Conservation (phyloP, 257 asterid species). For the Primulina eburnea region DNA sequence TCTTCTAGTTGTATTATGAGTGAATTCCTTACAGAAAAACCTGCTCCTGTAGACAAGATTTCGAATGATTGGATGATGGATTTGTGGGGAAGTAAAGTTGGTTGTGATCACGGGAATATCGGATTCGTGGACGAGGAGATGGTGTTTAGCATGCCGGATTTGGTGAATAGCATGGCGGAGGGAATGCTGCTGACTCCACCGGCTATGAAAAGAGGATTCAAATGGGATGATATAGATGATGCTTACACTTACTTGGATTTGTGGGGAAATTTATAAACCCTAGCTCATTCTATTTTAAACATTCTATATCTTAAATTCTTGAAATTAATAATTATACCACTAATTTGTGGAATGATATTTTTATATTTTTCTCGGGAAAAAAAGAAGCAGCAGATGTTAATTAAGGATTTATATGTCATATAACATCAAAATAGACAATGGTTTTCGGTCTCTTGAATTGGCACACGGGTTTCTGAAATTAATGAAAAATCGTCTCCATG, state of each 20-base stretch:
- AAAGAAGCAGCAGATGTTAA: too few relatives aligned
- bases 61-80: not conserved
- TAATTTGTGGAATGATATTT: too few relatives aligned
- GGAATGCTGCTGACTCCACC: constrained; percentile 77
- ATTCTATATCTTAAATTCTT: too few relatives aligned
- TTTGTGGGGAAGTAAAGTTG: not conserved
- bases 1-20: not conserved
- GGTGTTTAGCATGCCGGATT: constrained; percentile 61
- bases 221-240: constrained; percentile 33
- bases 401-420: too few relatives aligned
- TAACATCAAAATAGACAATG: too few relatives aligned
- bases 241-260: constrained; percentile 36
- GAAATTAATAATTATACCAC: too few relatives aligned
- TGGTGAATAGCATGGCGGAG: constrained; percentile 80
- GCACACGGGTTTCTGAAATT: too few relatives aligned
- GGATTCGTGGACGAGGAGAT: constrained; percentile 63
- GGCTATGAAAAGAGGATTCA: constrained; percentile 58
- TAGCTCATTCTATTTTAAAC: too few relatives aligned
- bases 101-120: not conserved
- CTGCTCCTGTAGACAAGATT: not conserved
- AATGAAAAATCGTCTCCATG: too few relatives aligned
- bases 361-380: too few relatives aligned
- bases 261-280: constrained; percentile 34
- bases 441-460: too few relatives aligned
- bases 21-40: too few relatives aligned